Evolutionary conservation across 108 stramenopile species (phyloP).

Genomic region (Thalassiosira profunda): DNA sequence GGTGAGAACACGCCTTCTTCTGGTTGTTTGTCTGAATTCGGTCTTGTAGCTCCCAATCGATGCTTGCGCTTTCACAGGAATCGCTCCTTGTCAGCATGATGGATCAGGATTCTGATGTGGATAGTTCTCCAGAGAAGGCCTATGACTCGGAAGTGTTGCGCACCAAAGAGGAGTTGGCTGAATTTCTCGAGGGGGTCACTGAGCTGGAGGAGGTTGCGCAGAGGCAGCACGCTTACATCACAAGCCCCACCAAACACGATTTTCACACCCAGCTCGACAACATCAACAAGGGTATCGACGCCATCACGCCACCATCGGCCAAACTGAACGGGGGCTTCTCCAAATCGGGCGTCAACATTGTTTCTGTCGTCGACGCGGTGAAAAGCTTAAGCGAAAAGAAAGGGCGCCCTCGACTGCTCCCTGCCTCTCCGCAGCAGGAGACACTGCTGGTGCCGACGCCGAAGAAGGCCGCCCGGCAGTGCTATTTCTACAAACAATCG

Average conservation of each 20-base stretch:
- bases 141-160: not conserved
- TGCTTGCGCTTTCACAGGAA: no score
- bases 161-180: slow-evolving; percentile 9
- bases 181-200: slow-evolving; percentile 15
- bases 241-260: slow-evolving; percentile 19
- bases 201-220: slow-evolving; percentile 15
- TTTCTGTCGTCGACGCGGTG: no score
- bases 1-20: no score
- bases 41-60: no score
- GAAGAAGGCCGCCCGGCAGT: slow-evolving; percentile 6
- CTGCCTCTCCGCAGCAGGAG: no score
- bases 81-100: not conserved
- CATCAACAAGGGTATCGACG: slow-evolving; percentile 17
- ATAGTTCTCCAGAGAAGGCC: not conserved
- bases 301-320: slow-evolving; percentile 1
- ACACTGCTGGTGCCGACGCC: not conserved
- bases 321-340: not conserved
- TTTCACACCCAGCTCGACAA: slow-evolving; percentile 22
- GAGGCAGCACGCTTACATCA: slow-evolving; percentile 28
- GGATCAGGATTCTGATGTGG: slow-evolving; percentile 12
- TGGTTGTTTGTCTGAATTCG: no score
- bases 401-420: not conserved
- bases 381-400: not conserved
- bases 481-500: slow-evolving; percentile 24
- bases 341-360: not conserved